These are phyloP conservation scores for Coriolopsis trogii DNA, from an alignment of 1,284 basidiomycete genomes.

Conservation along the genomic window DNA sequence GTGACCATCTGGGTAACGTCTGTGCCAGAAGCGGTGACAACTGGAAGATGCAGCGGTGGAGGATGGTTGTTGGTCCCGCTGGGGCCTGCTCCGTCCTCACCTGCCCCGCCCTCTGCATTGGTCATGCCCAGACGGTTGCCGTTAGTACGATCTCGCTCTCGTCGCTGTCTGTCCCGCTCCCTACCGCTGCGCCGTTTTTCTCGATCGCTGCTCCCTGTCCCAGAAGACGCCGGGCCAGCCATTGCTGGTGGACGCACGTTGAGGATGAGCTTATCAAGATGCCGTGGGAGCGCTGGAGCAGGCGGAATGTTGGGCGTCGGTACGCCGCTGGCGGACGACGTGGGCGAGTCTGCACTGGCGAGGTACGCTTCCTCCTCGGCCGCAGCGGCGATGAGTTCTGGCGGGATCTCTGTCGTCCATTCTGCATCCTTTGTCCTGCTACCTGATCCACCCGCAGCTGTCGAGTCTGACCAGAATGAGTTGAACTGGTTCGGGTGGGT, in stretches of 20 bases:
- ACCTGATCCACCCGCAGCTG: constrained; percentile 37
- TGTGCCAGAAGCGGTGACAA: constrained; percentile 48
- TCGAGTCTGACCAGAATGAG: constrained; percentile 53
- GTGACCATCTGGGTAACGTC: constrained; percentile 36
- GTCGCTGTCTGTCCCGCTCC: constrained; percentile 25
- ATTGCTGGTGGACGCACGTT: constrained; percentile 53
- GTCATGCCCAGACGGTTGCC: constrained; percentile 33
- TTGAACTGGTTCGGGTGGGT: constrained; percentile 35
- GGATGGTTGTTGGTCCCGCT: constrained; percentile 11
- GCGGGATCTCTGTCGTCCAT: constrained; percentile 82
- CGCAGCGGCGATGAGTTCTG: constrained; percentile 77
- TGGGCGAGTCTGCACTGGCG: constrained; percentile 41
- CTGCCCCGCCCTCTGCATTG: constrained; percentile 11
- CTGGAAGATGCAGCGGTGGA: constrained; percentile 34
- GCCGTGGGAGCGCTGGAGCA: constrained; percentile 86
- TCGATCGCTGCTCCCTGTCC: constrained; percentile 20
- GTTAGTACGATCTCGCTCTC: constrained; percentile 24
- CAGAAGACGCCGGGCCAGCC: constrained; percentile 18
- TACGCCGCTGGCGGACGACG: constrained; percentile 37
- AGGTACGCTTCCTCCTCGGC: constrained; percentile 82
- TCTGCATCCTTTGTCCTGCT: constrained; percentile 37
- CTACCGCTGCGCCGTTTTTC: constrained; percentile 20
- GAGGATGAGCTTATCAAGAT: constrained; percentile 93
- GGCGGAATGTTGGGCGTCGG: constrained; percentile 79
- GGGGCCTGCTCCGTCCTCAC: constrained; percentile 12